A percentile compares a stretch with the other conserved stretches of the same genome.
These are phyloP conservation scores for Citrus unshiu DNA, from an alignment of 345 rosid species.

Conservation along the genomic window DNA sequence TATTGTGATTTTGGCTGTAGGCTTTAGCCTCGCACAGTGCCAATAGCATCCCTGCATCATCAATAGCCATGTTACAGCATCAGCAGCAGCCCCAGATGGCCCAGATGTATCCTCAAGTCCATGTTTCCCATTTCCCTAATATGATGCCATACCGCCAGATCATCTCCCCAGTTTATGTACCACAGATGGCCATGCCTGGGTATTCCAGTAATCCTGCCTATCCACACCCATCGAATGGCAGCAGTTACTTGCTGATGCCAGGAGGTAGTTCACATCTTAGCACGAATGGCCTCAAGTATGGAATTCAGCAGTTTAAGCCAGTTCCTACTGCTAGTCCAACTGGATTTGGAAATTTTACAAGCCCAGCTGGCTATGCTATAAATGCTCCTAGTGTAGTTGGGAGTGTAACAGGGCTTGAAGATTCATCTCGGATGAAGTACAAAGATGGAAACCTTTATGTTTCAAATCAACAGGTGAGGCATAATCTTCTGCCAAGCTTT, in stretches of 20 bases:
- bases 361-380: slow-evolving; percentile 61
- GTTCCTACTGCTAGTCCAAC: slow-evolving; percentile 60
- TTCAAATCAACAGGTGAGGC: slow-evolving; percentile 80
- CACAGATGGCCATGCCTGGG: slow-evolving; percentile 88
- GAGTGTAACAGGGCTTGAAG: slow-evolving; percentile 71
- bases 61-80: slow-evolving; percentile 59
- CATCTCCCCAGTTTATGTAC: slow-evolving; percentile 75
- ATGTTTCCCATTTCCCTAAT: slow-evolving; percentile 70
- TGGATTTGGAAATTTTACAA: slow-evolving; percentile 54
- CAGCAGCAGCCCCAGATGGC: slow-evolving; percentile 69
- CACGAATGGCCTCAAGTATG: slow-evolving; percentile 77
- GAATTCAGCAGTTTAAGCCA: slow-evolving; percentile 81
- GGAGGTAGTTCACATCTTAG: slow-evolving; percentile 74
- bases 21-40: slow-evolving; percentile 39
- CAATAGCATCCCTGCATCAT: slow-evolving; percentile 51
- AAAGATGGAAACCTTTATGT: slow-evolving; percentile 77
- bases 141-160: slow-evolving; percentile 89
- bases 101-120: slow-evolving; percentile 92
- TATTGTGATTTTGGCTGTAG: slow-evolving; percentile 27
- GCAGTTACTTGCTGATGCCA: slow-evolving; percentile 80
- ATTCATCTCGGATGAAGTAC: slow-evolving; percentile 78
- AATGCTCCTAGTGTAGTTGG: slow-evolving; percentile 80
- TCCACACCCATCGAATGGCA: slow-evolving; percentile 86
- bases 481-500: background rate
- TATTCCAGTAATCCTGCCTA: slow-evolving; percentile 76